Evolutionary conservation across 2,329 filamentous ascomycete species (phyloP).

Genomic region (Diaporthe destruens): DNA sequence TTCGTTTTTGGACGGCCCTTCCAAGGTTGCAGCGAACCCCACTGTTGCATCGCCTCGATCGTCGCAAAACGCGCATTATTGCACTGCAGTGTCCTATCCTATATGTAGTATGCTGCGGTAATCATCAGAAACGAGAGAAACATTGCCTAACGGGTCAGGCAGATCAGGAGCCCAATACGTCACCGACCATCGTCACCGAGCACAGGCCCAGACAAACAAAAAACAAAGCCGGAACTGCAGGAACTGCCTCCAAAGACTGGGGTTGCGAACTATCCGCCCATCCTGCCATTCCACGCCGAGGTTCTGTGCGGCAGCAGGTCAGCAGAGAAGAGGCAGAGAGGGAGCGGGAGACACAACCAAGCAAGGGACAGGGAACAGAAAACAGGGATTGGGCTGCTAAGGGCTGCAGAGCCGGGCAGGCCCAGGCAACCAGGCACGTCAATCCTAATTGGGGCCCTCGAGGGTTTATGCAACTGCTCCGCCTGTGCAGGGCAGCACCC

Average conservation of each 20-base stretch:
- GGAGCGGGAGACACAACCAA: slow-evolving; percentile 16
- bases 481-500: slow-evolving; percentile 28
- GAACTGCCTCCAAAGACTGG: slow-evolving; percentile 19
- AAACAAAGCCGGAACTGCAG: slow-evolving; percentile 10
- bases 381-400: slow-evolving; percentile 33
- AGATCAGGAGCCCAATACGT: slow-evolving; percentile 23
- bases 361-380: slow-evolving; percentile 26
- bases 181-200: slow-evolving; percentile 21
- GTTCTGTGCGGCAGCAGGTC: not conserved
- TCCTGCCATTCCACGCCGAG: not conserved
- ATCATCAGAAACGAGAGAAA: slow-evolving; percentile 3
- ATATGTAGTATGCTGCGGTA: not conserved
- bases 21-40: slow-evolving; percentile 30
- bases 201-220: slow-evolving; percentile 18
- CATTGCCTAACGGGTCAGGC: not conserved
- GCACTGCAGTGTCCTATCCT: no score
- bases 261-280: slow-evolving; percentile 8
- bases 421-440: slow-evolving; percentile 2
- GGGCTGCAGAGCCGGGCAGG: slow-evolving; percentile 9
- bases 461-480: slow-evolving; percentile 31
- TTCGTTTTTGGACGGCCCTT: not conserved
- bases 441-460: slow-evolving; percentile 21
- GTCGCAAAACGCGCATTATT: slow-evolving; percentile 3
- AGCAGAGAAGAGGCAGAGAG: not conserved
- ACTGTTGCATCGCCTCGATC: slow-evolving; percentile 31